A percentile compares a stretch with the other conserved stretches of the same genome.
Conservation (phyloP, 2,329 filamentous ascomycete species). For the Aspergillus melleus region DNA sequence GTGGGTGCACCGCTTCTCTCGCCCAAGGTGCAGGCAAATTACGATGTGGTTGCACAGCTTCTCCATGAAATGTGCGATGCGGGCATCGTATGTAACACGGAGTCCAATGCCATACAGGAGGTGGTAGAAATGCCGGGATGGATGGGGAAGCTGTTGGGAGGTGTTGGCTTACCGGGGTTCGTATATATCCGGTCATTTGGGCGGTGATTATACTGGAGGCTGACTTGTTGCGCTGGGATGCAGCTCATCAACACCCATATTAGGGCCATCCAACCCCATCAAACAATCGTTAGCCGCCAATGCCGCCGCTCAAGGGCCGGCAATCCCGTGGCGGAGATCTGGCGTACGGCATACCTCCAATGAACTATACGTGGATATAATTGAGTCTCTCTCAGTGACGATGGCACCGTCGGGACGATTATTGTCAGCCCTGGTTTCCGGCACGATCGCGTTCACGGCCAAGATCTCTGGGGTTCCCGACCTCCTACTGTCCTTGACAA, state of each 20-base stretch:
- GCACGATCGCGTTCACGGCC: conserved; percentile 89
- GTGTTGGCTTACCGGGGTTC: conserved; percentile 78
- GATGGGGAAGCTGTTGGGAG: conserved; percentile 83
- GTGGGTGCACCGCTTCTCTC: conserved; percentile 83
- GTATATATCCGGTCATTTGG: conserved; percentile 4
- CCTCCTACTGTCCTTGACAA: conserved; percentile 75
- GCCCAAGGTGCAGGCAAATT: conserved; percentile 81
- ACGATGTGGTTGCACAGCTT: conserved; percentile 91
- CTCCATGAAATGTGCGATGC: conserved; percentile 96
- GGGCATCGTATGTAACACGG: conserved; percentile 83
- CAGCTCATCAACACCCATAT: conserved; percentile 42
- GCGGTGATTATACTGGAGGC: background rate
- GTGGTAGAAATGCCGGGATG: conserved; percentile 88
- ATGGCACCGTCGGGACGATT: conserved; percentile 87
- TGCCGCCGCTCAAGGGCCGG: conserved; percentile 42
- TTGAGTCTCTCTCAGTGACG: conserved; percentile 85
- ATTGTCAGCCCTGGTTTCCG: conserved; percentile 82
- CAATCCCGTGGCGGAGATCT: conserved; percentile 83
- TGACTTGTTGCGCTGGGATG: background rate
- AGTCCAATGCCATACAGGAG: conserved; percentile 88
- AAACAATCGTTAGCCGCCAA: conserved; percentile 41
- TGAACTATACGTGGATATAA: conserved; percentile 92
- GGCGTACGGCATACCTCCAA: conserved; percentile 96
- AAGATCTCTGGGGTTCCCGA: conserved; percentile 96
- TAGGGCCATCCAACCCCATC: conserved; percentile 39